Conservation (phyloP, 1,284 basidiomycete genomes). For the Ceraceosorus bombacis region DNA sequence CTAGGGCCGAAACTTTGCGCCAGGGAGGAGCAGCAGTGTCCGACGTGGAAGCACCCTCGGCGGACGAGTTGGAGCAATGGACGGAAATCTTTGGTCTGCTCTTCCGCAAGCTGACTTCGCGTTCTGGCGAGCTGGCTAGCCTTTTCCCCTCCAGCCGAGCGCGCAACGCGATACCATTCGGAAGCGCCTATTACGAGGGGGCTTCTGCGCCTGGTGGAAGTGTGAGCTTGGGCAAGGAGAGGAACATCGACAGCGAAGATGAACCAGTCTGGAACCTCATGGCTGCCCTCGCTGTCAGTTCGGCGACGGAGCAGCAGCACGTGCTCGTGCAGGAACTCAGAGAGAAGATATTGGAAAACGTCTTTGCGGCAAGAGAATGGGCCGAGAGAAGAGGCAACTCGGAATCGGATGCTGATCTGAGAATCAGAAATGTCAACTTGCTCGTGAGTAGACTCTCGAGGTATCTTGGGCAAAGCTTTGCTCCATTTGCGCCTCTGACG, state of each 20-base stretch:
- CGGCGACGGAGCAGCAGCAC: slow-evolving; percentile 74
- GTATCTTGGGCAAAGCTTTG: background rate
- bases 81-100: slow-evolving; percentile 63
- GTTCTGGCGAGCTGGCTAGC: slow-evolving; percentile 55
- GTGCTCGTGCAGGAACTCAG: slow-evolving; percentile 74
- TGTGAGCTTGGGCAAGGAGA: background rate
- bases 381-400: slow-evolving; percentile 18
- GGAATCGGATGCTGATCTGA: slow-evolving; percentile 21
- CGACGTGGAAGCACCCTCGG: slow-evolving; percentile 46
- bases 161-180: slow-evolving; percentile 55
- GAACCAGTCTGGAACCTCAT: slow-evolving; percentile 88
- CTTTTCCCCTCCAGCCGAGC: slow-evolving; percentile 87
- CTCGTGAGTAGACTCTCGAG: slow-evolving; percentile 15
- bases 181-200: slow-evolving; percentile 48
- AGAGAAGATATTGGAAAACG: slow-evolving; percentile 85
- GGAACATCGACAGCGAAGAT: slow-evolving; percentile 65
- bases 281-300: slow-evolving; percentile 77
- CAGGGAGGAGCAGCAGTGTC: slow-evolving; percentile 50
- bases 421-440: slow-evolving; percentile 44
- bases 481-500: background rate
- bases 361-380: slow-evolving; percentile 60
- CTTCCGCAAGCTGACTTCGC: slow-evolving; percentile 67
- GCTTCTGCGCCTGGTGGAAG: background rate
- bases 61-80: slow-evolving; percentile 79
- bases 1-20: slow-evolving; percentile 81